Conservation (phyloP, 805 yeast species). For the Candida oleophila region DNA sequence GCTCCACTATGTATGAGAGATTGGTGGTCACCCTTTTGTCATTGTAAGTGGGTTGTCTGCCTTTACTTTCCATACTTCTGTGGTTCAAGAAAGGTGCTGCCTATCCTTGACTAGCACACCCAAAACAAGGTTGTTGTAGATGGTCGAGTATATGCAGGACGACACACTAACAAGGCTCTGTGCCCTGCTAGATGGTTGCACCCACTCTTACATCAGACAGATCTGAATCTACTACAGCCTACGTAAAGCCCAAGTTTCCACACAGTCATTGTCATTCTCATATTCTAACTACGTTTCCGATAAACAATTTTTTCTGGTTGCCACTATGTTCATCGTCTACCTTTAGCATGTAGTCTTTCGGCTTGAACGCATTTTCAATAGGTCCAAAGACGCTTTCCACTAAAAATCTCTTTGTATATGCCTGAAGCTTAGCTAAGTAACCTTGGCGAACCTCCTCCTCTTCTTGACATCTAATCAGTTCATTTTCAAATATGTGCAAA, state of each 20-base stretch:
- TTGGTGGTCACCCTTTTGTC: constrained; percentile 28
- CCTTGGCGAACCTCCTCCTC: constrained; percentile 14
- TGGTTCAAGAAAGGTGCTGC: background rate
- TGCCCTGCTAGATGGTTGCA: too few relatives aligned
- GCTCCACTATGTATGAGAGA: constrained; percentile 38
- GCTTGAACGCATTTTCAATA: constrained; percentile 13
- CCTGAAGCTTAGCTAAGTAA: constrained; percentile 12
- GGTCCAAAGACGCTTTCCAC: constrained; percentile 28
- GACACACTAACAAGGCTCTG: too few relatives aligned
- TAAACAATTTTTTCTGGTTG: background rate
- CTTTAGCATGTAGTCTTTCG: constrained; percentile 13
- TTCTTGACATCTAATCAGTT: constrained; percentile 23
- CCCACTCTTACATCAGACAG: too few relatives aligned
- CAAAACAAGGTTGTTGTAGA: too few relatives aligned
- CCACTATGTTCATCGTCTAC: constrained; percentile 2
- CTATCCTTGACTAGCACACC: background rate
- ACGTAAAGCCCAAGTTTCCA: too few relatives aligned
- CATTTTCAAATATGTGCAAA: constrained; percentile 29
- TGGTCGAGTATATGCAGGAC: too few relatives aligned
- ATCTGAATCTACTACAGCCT: too few relatives aligned
- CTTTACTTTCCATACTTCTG: background rate
- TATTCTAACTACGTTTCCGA: background rate
- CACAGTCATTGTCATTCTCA: background rate
- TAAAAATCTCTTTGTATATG: constrained; percentile 15
- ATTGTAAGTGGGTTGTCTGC: constrained; percentile 21